Evolutionary conservation across 129 eudicot species (phyloP), one percentile per base, ranked within the genome.

Genomic region (Kitagawia praeruptora): DNA sequence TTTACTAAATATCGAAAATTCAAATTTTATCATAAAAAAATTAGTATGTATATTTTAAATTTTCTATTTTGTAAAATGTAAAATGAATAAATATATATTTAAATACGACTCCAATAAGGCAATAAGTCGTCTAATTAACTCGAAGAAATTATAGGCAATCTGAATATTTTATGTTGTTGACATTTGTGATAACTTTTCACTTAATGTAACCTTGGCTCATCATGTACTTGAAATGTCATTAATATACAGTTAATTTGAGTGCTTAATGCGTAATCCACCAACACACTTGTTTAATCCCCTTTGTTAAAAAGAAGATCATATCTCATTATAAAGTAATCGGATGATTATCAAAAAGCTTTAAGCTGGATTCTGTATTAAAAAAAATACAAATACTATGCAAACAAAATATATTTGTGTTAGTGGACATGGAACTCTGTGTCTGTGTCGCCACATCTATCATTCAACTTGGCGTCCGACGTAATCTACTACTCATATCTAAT

Each of bases 401-500:
- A 61, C 69, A 61, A n/a, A 61, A 61, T 61, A 61, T 61, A 61
- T 61, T 34, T 61, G 69, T 10, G 69, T 61, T n/a, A n/a, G 69
- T 61, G 69, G 69, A 25, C 9, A 23, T 58, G 25, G n/a, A 34
- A 58, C 61, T 16, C 61, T 51, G 61, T 58, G 67, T 58, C 67
- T 2, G 37, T 34, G 37, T 40, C 6, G 34, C 69, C 69, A 61
- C 69, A 61, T 61, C 34, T 61, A 61, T 61, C 69, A 61, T 61
- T 61, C 69, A 61, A 61, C 37, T 61, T 61, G 34, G 69, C 69
- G 69, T 61, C 69, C 34, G 69, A 61, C 69, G 69, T 61, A 61
- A 61, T 61, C 69, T 61, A 61, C 63, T 53, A 40, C 1, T 39
- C 1, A 40, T 40, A 18, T 51, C 61, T 51, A 49, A 47, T 47